These are phyloP conservation scores for Tetrahymena elliotti DNA, from an alignment of 73 alveolate species.

Conservation along the genomic window DNA sequence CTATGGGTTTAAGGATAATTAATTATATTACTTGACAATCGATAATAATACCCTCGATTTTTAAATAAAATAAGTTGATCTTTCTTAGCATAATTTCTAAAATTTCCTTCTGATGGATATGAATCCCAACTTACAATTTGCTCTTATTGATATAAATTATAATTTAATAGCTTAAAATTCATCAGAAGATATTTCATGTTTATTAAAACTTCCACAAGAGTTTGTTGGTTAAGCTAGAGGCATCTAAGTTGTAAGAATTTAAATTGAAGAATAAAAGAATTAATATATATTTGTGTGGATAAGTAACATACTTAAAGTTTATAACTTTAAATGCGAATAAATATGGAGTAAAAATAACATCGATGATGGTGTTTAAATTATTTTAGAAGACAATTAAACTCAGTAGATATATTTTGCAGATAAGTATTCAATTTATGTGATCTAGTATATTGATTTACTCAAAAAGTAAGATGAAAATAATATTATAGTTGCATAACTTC, in stretches of 20 bases:
- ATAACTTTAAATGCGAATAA: not conserved
- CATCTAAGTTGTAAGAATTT: not conserved
- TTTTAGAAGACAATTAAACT: not conserved
- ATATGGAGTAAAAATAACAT: not conserved
- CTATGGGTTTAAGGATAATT: not conserved
- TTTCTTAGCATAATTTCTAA: not conserved
- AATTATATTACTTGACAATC: not conserved
- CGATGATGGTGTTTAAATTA: not conserved
- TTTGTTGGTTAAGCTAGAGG: not conserved
- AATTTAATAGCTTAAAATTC: not conserved
- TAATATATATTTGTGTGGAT: not conserved
- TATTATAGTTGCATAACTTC: not conserved
- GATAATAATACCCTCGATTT: not conserved
- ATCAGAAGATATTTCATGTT: not conserved
- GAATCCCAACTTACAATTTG: not conserved
- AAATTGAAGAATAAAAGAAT: not conserved
- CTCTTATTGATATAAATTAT: not conserved
- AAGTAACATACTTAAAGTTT: not conserved
- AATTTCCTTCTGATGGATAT: not conserved
- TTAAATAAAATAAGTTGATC: not conserved
- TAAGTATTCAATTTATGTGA: not conserved
- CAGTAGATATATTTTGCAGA: not conserved
- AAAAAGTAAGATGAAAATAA: not conserved
- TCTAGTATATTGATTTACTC: not conserved
- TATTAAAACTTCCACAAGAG: not conserved